A percentile compares a stretch with the other conserved stretches of the same genome.
Conservation (phyloP, 345 rosid genomes). For the Lumnitzera racemosa region DNA sequence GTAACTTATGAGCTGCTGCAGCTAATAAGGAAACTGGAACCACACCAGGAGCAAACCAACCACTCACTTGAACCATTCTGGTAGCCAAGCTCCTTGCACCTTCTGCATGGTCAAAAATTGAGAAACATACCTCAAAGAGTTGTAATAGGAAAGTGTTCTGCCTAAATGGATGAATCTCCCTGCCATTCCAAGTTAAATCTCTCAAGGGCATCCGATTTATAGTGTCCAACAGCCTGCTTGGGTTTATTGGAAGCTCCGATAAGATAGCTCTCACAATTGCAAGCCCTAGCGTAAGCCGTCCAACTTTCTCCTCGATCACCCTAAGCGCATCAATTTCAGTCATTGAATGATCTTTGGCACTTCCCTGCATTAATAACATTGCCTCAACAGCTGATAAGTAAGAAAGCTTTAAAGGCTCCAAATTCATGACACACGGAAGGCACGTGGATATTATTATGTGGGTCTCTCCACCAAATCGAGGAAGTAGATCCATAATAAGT, state of each 20-base stretch:
- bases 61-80: constrained; percentile 78
- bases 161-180: constrained; percentile 38
- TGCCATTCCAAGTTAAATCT: constrained; percentile 54
- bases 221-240: constrained; percentile 82
- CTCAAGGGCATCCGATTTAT: constrained; percentile 73
- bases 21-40: constrained; percentile 63
- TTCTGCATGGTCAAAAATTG: constrained; percentile 88
- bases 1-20: constrained; percentile 72
- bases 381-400: constrained; percentile 85
- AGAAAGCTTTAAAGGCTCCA: constrained; percentile 76
- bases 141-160: constrained; percentile 62
- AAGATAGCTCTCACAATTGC: constrained; percentile 74
- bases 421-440: constrained; percentile 72
- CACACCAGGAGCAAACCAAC: constrained; percentile 90
- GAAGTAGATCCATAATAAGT: constrained; percentile 93
- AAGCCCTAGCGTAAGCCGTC: constrained; percentile 71
- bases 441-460: constrained; percentile 77
- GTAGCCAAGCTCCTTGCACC: constrained; percentile 89
- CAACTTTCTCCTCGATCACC: constrained; percentile 75
- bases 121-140: constrained; percentile 90
- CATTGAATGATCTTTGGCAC: constrained; percentile 47
- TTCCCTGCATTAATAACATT: constrained; percentile 75
- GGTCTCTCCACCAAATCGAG: constrained; percentile 90
- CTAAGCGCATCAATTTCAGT: constrained; percentile 69
- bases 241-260: constrained; percentile 84